A percentile compares a stretch with the other conserved stretches of the same genome.
These are phyloP conservation scores for Peronosclerospora sorghi DNA, from an alignment of 352 stramenopile genomes.

Conservation along the genomic window DNA sequence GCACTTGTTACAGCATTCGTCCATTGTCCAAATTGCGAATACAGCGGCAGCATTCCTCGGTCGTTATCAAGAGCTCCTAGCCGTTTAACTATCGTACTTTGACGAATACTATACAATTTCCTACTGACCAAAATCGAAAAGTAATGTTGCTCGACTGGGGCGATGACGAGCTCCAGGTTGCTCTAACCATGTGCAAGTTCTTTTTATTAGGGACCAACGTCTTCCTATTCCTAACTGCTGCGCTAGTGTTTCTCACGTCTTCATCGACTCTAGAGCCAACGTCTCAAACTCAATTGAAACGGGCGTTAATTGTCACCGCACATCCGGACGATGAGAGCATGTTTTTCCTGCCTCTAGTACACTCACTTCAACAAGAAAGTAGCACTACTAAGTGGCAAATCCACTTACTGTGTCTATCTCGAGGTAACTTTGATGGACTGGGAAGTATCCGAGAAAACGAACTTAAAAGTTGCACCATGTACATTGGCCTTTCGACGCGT, in stretches of 20 bases:
- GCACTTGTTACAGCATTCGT: slow-evolving; percentile 19
- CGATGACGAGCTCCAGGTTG: slow-evolving; percentile 23
- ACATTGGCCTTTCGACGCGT: slow-evolving; percentile 34
- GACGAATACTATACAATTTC: slow-evolving; percentile 4
- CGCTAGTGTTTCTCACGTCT: slow-evolving; percentile 21
- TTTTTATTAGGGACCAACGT: slow-evolving; percentile 45
- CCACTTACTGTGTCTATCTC: slow-evolving; percentile 87
- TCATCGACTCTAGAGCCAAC: slow-evolving; percentile 2
- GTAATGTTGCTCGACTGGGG: slow-evolving; percentile 13
- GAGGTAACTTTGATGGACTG: slow-evolving; percentile 88
- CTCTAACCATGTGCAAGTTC: slow-evolving; percentile 50
- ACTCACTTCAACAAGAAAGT: slow-evolving; percentile 24
- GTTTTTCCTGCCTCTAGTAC: slow-evolving; percentile 91
- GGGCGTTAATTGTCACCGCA: slow-evolving; percentile 83
- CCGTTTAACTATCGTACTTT: slow-evolving; percentile 13
- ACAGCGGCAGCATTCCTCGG: slow-evolving; percentile 27
- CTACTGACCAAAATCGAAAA: slow-evolving; percentile 1
- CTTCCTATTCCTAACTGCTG: slow-evolving; percentile 41
- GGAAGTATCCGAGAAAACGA: slow-evolving; percentile 79
- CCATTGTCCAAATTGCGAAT: slow-evolving; percentile 38
- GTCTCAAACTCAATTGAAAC: slow-evolving; percentile 16
- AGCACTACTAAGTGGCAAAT: slow-evolving; percentile 31
- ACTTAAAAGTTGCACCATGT: slow-evolving; percentile 40
- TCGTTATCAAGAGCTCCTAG: slow-evolving; percentile 38
- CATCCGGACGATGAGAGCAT: slow-evolving; percentile 96